phyloP scores from a whole-genome alignment of 306 rosid species.

The Cyamopsis tetragonoloba region DNA sequence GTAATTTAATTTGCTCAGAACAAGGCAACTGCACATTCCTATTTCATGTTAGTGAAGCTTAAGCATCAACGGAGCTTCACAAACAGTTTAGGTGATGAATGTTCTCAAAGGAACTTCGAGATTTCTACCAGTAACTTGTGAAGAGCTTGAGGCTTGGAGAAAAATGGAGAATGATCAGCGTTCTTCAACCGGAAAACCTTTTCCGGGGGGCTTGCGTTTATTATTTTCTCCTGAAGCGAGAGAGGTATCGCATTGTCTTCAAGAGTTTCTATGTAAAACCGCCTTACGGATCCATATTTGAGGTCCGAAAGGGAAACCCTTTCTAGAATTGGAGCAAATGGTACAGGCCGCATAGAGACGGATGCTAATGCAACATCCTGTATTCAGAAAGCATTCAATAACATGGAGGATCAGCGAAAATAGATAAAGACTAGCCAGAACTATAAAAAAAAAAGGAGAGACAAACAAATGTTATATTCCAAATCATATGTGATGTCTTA shows the following conservation, averaged over 20 bases:
- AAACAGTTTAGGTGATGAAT: slow-evolving; percentile 24
- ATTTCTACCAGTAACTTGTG: slow-evolving; percentile 87
- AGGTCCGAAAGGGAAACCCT: slow-evolving; percentile 68
- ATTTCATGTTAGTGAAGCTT: slow-evolving; percentile 31
- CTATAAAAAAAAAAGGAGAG: background rate
- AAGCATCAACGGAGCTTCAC: slow-evolving; percentile 3
- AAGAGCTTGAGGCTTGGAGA: slow-evolving; percentile 96
- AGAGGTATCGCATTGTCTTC: slow-evolving; percentile 92
- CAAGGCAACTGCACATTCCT: slow-evolving; percentile 27
- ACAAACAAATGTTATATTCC: background rate
- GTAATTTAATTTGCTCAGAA: slow-evolving; percentile 8
- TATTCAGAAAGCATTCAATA: slow-evolving; percentile 27
- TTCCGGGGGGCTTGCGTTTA: slow-evolving; percentile 69
- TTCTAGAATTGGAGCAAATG: slow-evolving; percentile 84
- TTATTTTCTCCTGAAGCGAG: slow-evolving; percentile 69
- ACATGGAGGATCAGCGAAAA: background rate
- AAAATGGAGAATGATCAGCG: slow-evolving; percentile 93
- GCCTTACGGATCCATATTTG: slow-evolving; percentile 76
- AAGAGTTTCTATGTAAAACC: slow-evolving; percentile 76
- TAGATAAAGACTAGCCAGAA: background rate
- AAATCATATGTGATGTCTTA: background rate
- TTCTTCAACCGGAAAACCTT: slow-evolving; percentile 70
- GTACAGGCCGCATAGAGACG: slow-evolving; percentile 87
- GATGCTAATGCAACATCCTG: slow-evolving; percentile 94
- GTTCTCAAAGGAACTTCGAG: slow-evolving; percentile 47